Percentiles rank a stretch among this genome's conserved stretches.
Conservation (phyloP, 2,329 filamentous ascomycete species). For the Penicillium hesseltinei region DNA sequence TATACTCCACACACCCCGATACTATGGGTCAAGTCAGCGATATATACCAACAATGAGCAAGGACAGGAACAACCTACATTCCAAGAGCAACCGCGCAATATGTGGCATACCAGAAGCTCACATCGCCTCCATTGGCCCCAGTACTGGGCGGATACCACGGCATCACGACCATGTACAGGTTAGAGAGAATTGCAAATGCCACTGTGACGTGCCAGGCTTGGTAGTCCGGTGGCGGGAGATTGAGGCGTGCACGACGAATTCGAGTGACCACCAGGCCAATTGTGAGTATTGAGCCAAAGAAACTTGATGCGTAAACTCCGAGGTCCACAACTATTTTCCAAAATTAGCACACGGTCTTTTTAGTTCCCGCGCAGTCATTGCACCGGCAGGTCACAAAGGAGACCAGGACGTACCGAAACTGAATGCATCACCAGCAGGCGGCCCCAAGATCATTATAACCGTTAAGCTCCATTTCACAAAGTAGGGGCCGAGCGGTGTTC, state of each 20-base stretch:
- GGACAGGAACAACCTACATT: conserved; percentile 52
- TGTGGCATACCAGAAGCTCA: conserved; percentile 72
- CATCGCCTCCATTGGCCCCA: conserved; percentile 60
- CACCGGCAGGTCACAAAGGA: too few relatives aligned
- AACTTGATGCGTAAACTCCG: not conserved
- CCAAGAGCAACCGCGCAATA: conserved; percentile 65
- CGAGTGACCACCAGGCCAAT: conserved; percentile 5
- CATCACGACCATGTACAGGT: conserved; percentile 64
- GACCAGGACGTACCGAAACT: conserved; percentile 50
- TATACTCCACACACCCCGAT: conserved; percentile 56
- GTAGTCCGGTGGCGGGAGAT: conserved; percentile 53
- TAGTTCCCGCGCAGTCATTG: too few relatives aligned
- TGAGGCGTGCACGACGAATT: conserved; percentile 44
- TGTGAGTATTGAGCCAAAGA: conserved; percentile 1
- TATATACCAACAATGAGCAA: not conserved
- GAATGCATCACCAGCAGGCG: conserved; percentile 64
- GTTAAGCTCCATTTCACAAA: conserved; percentile 58
- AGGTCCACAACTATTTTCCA: conserved; percentile 1
- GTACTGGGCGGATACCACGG: conserved; percentile 68
- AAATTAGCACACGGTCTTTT: not conserved
- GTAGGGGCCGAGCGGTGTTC: conserved; percentile 61
- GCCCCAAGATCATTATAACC: conserved; percentile 58
- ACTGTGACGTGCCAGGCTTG: conserved; percentile 59
- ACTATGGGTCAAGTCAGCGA: not conserved
- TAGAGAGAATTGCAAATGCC: conserved; percentile 58